These are phyloP conservation scores for Epichloe gansuensis DNA, from an alignment of 2,329 filamentous ascomycete genomes.

Conservation along the genomic window DNA sequence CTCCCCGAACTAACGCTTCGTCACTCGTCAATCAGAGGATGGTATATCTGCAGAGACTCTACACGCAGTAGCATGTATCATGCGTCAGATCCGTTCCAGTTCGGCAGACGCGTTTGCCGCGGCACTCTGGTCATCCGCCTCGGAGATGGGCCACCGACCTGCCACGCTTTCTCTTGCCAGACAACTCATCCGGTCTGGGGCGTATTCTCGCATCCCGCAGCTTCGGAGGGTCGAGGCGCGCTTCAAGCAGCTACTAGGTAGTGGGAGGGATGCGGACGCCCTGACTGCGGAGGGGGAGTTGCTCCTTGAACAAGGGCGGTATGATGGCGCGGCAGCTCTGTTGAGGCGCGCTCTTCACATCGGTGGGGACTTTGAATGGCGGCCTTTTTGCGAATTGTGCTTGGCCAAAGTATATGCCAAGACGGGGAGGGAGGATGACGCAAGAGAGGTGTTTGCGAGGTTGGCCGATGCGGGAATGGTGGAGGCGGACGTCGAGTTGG, in stretches of 20 bases:
- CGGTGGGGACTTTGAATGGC: slow-evolving; percentile 15
- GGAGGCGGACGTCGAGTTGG: slow-evolving; percentile 18
- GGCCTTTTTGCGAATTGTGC: slow-evolving; percentile 13
- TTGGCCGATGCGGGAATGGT: slow-evolving; percentile 11
- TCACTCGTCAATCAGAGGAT: slow-evolving; percentile 7
- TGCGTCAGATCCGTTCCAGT: slow-evolving; percentile 9
- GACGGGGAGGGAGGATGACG: slow-evolving; percentile 13
- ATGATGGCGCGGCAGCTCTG: slow-evolving; percentile 10
- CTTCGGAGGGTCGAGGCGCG: slow-evolving; percentile 13
- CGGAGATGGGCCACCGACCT: slow-evolving; percentile 16
- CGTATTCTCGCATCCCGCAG: slow-evolving; percentile 10
- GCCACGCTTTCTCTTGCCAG: slow-evolving; percentile 19
- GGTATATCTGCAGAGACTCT: slow-evolving; percentile 10
- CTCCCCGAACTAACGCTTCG: background rate
- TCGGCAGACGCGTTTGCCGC: slow-evolving; percentile 10
- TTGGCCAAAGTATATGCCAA: slow-evolving; percentile 15
- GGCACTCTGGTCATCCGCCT: slow-evolving; percentile 20
- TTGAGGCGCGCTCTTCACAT: slow-evolving; percentile 15
- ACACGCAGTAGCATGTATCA: slow-evolving; percentile 18
- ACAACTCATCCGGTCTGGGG: slow-evolving; percentile 10
- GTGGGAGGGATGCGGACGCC: slow-evolving; percentile 21
- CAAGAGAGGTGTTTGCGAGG: slow-evolving; percentile 11
- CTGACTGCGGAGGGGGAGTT: slow-evolving; percentile 21
- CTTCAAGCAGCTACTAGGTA: slow-evolving; percentile 18
- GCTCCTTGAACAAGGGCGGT: slow-evolving; percentile 14